Base-by-base conservation (phyloP, 2,329 filamentous ascomycete species). In the Ceratocystis albifundus region DNA sequence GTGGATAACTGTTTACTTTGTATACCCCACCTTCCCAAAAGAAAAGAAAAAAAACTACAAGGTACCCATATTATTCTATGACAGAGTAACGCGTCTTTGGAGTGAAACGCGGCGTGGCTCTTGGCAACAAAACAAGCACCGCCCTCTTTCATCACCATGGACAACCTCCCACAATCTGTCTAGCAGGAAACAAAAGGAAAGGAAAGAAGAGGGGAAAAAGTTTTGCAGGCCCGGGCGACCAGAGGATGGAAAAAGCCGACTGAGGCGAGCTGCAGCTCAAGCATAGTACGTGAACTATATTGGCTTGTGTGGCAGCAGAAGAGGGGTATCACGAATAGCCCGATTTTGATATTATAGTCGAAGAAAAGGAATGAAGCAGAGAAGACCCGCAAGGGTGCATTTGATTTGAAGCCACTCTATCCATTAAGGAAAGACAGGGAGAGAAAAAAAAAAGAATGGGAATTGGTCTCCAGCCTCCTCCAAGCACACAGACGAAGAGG, bases 181-280 rank as follows among this genome's bases (percentile, higher is more conserved):
- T 4, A 12, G 12, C 36, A 50, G 22, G 22, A 32, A 32, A 36
- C 28, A 36, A n/a, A 6, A 20, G 28, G n/a, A 17, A 36, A 57
- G n/a, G 10, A 57, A 57, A 57, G 20, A 28, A 30, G 20, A 1
- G 3, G 25, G 3, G 25, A 4, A 2, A 30, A 30, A 15, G 5
- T 7, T 59, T 59, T 30, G 7, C 28, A 32, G 28, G 28, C 22
- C 55, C 7, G 25, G 28, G 25, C 55, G 12, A 41, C 10, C 36
- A 59, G 55, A 59, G 28, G 28, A 59, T 32, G 55, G 10, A 6
- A 59, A 30, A 59, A n/a, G 28, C 28, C 28, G 28, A 41, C 36
- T 41, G 36, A 59, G 55, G 55, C 55, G 25, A 59, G 55, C 55
- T 59, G 55, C 55, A 59, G 55, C 55, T 59, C 55, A 59, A 59